Conservation (phyloP, 2,329 filamentous ascomycete genomes). For the Metarhizium robertsii region DNA sequence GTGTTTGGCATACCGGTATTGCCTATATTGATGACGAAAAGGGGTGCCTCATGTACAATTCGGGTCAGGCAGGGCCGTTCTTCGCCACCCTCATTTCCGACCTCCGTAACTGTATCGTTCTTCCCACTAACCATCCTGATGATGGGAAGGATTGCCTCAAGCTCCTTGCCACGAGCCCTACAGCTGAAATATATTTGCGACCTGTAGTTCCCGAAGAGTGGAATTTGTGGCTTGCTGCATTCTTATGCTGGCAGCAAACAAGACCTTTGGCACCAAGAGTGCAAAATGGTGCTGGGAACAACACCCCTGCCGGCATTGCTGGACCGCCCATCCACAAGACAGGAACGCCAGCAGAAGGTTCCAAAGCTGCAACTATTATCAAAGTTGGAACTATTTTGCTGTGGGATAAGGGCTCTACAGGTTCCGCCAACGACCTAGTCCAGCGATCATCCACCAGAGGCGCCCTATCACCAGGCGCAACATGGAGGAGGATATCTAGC, state of each 20-base stretch:
- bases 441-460: conserved; percentile 50
- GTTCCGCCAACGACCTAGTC: conserved; percentile 45
- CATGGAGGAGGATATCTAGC: conserved; percentile 85
- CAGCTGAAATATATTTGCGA: conserved; percentile 52
- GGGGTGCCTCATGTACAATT: conserved; percentile 66
- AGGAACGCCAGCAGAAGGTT: conserved; percentile 21
- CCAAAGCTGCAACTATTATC: conserved; percentile 60
- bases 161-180: conserved; percentile 41
- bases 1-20: conserved; percentile 60
- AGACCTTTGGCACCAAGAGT: conserved; percentile 49
- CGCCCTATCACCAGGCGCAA: conserved; percentile 40
- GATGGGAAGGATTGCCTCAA: conserved; percentile 41
- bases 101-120: conserved; percentile 63
- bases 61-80: conserved; percentile 54
- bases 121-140: conserved; percentile 40
- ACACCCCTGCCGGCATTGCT: conserved; percentile 23
- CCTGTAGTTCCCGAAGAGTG: conserved; percentile 57
- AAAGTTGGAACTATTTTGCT: conserved; percentile 87
- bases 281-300: conserved; percentile 28
- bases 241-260: conserved; percentile 75
- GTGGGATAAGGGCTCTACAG: conserved; percentile 69
- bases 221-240: conserved; percentile 70
- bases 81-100: conserved; percentile 62
- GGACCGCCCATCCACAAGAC: conserved; percentile 35
- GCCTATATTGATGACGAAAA: conserved; percentile 71